Conservation (phyloP, 768 basidiomycete genomes). For the Xerocomellus intermedius region DNA sequence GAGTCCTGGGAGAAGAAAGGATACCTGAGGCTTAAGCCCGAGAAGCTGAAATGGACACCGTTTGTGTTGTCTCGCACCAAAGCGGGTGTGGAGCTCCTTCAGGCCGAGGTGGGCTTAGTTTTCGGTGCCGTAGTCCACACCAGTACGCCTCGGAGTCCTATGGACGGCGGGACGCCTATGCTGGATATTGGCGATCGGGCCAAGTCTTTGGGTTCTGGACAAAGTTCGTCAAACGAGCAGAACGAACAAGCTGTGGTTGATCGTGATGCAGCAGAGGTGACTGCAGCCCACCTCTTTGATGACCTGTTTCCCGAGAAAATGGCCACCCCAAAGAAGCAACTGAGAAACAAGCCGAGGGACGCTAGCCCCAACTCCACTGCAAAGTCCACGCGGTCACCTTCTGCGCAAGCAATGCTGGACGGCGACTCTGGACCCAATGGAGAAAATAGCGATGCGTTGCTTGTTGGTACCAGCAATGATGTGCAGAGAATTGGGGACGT, state of each 20-base stretch:
- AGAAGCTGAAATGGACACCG: constrained; percentile 92
- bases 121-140: constrained; percentile 10
- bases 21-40: constrained; percentile 71
- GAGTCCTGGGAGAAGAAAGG: constrained; percentile 74
- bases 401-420: constrained; percentile 17
- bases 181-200: constrained; percentile 16
- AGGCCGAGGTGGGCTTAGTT: constrained; percentile 15
- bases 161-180: constrained; percentile 25
- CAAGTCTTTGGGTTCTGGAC: constrained; percentile 16
- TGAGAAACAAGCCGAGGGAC: constrained; percentile 15
- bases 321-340: constrained; percentile 20
- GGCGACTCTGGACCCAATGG: constrained; percentile 6
- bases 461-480: constrained; percentile 2
- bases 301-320: constrained; percentile 21
- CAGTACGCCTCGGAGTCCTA: constrained; percentile 14
- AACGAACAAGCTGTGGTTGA: constrained; percentile 9
- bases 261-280: constrained; percentile 10
- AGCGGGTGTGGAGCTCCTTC: constrained; percentile 28
- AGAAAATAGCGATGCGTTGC: constrained; percentile 7
- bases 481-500: constrained; percentile 5
- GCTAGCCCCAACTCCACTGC: constrained; percentile 14
- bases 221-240: constrained; percentile 14
- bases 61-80: constrained; percentile 65
- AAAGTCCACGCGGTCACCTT: constrained; percentile 19
- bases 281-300: constrained; percentile 34